Evolutionary conservation across 1,284 basidiomycete genomes (phyloP).

Genomic region (Singerocomus rubriflavus): DNA sequence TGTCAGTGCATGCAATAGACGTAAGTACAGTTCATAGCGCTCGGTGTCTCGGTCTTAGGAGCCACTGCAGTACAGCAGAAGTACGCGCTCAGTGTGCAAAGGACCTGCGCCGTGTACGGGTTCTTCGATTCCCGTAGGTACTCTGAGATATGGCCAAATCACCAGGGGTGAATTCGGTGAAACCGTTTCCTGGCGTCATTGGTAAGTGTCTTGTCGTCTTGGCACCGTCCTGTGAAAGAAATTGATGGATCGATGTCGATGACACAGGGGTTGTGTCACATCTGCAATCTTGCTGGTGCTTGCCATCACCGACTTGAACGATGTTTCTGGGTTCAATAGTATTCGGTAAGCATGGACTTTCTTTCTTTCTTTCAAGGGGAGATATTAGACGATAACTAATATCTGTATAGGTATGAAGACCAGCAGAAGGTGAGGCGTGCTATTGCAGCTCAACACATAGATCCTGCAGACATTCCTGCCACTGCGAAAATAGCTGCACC

Average conservation of each 20-base stretch:
- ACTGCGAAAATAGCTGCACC: slow-evolving; percentile 32
- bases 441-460: slow-evolving; percentile 48
- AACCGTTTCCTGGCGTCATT: slow-evolving; percentile 69
- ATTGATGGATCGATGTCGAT: slow-evolving; percentile 9
- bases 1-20: slow-evolving; percentile 41
- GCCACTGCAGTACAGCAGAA: slow-evolving; percentile 61
- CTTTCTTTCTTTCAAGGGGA: neutral
- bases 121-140: slow-evolving; percentile 48
- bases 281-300: slow-evolving; percentile 51
- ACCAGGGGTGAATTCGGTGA: slow-evolving; percentile 49
- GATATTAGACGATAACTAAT: neutral
- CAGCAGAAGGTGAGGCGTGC: slow-evolving; percentile 60
- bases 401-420: slow-evolving; percentile 46
- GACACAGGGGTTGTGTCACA: slow-evolving; percentile 67
- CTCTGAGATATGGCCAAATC: slow-evolving; percentile 59
- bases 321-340: slow-evolving; percentile 47
- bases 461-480: slow-evolving; percentile 52
- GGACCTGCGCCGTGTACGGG: slow-evolving; percentile 59
- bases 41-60: slow-evolving; percentile 7
- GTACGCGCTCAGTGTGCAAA: slow-evolving; percentile 63
- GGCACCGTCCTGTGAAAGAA: slow-evolving; percentile 14
- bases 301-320: slow-evolving; percentile 41
- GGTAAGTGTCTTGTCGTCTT: slow-evolving; percentile 41
- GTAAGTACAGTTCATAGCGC: slow-evolving; percentile 30
- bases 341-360: slow-evolving; percentile 42